Percentiles rank a stretch among this genome's conserved stretches.
Conservation (phyloP, 1,284 basidiomycete genomes). For the Coniferiporia sulphurascens region DNA sequence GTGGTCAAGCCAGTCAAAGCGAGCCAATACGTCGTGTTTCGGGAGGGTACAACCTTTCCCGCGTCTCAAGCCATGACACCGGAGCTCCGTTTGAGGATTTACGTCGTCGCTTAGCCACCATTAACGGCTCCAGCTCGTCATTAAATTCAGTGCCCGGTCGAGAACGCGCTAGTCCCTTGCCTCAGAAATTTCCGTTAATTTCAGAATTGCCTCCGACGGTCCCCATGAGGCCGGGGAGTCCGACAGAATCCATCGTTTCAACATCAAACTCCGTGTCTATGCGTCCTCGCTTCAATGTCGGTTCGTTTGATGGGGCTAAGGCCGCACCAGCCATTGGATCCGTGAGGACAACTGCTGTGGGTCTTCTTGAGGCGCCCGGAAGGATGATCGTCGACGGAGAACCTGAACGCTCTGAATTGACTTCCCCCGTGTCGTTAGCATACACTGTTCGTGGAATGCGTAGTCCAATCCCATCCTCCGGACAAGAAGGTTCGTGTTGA, state of each 20-base stretch:
- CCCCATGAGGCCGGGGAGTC: conserved; percentile 52
- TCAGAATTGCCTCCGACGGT: conserved; percentile 33
- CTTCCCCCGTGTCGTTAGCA: conserved; percentile 61
- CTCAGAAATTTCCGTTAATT: conserved; percentile 26
- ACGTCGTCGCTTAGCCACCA: conserved; percentile 60
- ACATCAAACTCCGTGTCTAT: conserved; percentile 59
- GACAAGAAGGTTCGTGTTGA: conserved; percentile 9
- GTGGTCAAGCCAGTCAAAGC: conserved; percentile 36
- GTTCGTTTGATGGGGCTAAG: conserved; percentile 67
- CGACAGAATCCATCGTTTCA: conserved; percentile 69
- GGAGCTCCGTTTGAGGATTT: conserved; percentile 68
- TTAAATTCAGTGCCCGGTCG: conserved; percentile 43
- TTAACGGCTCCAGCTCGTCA: conserved; percentile 65
- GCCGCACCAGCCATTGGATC: conserved; percentile 82
- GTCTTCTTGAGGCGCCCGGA: conserved; percentile 66
- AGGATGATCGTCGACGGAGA: conserved; percentile 58
- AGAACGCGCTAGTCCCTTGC: conserved; percentile 31
- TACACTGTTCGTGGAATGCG: conserved; percentile 45
- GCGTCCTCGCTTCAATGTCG: conserved; percentile 59
- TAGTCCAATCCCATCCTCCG: conserved; percentile 36
- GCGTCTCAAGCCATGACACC: conserved; percentile 41
- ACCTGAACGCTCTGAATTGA: conserved; percentile 61
- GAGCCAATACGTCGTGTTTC: conserved; percentile 34
- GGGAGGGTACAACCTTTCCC: conserved; percentile 24
- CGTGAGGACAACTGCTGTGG: conserved; percentile 70